A percentile compares a stretch with the other conserved stretches of the same genome.
Conservation (phyloP, 495 filamentous ascomycete species). For the Monascus purpureus region DNA sequence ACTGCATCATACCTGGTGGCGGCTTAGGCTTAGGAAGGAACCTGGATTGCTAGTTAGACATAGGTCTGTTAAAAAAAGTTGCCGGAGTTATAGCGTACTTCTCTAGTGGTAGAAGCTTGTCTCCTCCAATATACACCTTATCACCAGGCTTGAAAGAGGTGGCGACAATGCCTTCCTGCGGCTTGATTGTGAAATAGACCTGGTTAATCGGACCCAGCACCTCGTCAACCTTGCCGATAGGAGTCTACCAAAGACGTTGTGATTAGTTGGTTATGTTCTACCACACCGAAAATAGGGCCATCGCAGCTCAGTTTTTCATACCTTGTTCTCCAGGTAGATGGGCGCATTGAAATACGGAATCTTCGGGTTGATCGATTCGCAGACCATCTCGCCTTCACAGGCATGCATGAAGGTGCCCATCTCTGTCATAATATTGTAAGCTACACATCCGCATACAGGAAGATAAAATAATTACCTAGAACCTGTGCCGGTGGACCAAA, state of each 20-base stretch:
- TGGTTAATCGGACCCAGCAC: slow-evolving; percentile 88
- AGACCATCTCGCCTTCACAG: slow-evolving; percentile 93
- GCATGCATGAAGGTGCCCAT: slow-evolving; percentile 89
- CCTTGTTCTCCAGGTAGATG: slow-evolving; percentile 98
- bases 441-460: neutral
- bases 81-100: slow-evolving; percentile 39
- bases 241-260: slow-evolving; percentile 32
- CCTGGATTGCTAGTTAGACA: slow-evolving; percentile 22
- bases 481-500: slow-evolving; percentile 56
- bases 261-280: too few species aligned
- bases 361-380: slow-evolving; percentile 84
- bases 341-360: slow-evolving; percentile 98
- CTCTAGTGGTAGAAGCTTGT: slow-evolving; percentile 90
- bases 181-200: slow-evolving; percentile 96
- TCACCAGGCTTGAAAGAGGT: slow-evolving; percentile 89
- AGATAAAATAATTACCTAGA: slow-evolving; percentile 32
- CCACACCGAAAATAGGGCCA: slow-evolving; percentile 3
- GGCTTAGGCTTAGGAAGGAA: slow-evolving; percentile 94
- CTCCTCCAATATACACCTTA: slow-evolving; percentile 88
- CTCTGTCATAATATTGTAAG: slow-evolving; percentile 38
- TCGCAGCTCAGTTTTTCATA: slow-evolving; percentile 13
- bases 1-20: slow-evolving; percentile 46
- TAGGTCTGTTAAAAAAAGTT: slow-evolving; percentile 2
- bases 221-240: slow-evolving; percentile 46
- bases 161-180: slow-evolving; percentile 87